Base-by-base conservation (phyloP, 306 rosid species). In the Lathyrus oleraceus region DNA sequence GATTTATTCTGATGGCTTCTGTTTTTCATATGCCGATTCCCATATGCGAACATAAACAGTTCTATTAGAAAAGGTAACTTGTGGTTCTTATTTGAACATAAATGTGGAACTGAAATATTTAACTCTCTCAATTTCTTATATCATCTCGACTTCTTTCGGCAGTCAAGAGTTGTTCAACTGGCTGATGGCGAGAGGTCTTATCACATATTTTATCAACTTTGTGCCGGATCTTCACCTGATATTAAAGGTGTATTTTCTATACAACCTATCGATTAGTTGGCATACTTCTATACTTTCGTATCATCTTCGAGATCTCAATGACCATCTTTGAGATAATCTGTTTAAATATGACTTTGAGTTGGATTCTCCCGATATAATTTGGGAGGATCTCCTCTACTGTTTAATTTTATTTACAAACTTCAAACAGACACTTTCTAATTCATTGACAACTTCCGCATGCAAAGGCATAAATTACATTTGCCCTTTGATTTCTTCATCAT, bases 151-250 rank as follows among this genome's bases (percentile, higher is more conserved):
- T 81, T 63, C 57, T 77, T 54, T 82, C 77, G 71, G 78, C 92
- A 95, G 99, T 89, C 99, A 61, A 86, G 99, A 85, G 97, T 91
- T 53, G 91, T 88, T 77, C 91, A 85, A 81, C 74, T 89, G 74
- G 85, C 81, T 70, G 44, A 36, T 54, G 93, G 85, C 2, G 97
- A 95, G 83, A 81, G 99, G 76, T 89, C 97, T 3, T 95, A 86
- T 81, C 95, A 95, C 64, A 72, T 95, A 81, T 95, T 95, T 75
- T 95, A 95, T 77, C 99, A 95, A 83, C 95, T 95, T 69, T 91
- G 97, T 82, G 95, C 91, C 74, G 96, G 97, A 44, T 86, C 96
- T 67, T 79, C 97, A 40, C 67, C 88, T 43, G 72, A 47, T 45
- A 87, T 95, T 66, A 91, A 81, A 95, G 99, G 99, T 94, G 23